A percentile compares a stretch with the other conserved stretches of the same genome.
phyloP scores from a whole-genome alignment of 2,329 filamentous ascomycete genomes.

The Beauveria caledonica region DNA sequence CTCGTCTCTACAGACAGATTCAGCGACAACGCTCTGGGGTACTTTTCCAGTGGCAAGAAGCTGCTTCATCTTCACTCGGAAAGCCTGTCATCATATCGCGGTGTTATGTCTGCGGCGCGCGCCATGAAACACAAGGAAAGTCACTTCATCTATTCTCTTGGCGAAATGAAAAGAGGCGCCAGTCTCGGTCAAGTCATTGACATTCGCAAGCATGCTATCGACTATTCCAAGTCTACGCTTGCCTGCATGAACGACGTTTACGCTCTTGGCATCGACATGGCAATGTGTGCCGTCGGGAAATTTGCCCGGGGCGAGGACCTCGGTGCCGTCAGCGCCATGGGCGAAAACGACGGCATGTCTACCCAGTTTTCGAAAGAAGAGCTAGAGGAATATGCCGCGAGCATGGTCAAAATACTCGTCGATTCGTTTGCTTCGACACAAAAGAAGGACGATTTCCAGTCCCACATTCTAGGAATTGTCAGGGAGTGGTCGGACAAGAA shows the following conservation, averaged over 20 bases:
- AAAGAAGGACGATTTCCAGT: slow-evolving; percentile 6
- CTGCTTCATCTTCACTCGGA: neutral
- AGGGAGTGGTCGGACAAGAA: slow-evolving; percentile 10
- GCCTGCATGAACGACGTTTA: slow-evolving; percentile 4
- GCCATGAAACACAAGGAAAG: neutral
- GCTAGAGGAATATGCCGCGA: slow-evolving; percentile 7
- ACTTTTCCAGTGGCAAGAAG: slow-evolving; percentile 3
- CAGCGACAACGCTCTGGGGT: neutral
- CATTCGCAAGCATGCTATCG: slow-evolving; percentile 1
- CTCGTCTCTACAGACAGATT: neutral
- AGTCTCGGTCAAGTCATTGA: neutral
- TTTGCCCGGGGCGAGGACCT: slow-evolving; percentile 3
- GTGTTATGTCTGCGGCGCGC: neutral
- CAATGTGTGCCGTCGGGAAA: neutral
- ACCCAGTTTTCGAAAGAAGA: neutral
- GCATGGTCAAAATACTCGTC: slow-evolving; percentile 6
- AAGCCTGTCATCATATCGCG: neutral
- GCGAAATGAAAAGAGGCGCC: neutral
- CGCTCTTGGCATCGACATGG: slow-evolving; percentile 4
- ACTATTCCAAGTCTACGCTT: neutral
- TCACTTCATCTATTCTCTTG: slow-evolving; percentile 8
- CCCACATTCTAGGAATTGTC: slow-evolving; percentile 2
- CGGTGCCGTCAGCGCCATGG: neutral
- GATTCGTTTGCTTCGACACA: slow-evolving; percentile 4
- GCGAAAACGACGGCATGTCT: neutral